Evolutionary conservation across 345 rosid species (phyloP).

Genomic region (Litchi chinensis): DNA sequence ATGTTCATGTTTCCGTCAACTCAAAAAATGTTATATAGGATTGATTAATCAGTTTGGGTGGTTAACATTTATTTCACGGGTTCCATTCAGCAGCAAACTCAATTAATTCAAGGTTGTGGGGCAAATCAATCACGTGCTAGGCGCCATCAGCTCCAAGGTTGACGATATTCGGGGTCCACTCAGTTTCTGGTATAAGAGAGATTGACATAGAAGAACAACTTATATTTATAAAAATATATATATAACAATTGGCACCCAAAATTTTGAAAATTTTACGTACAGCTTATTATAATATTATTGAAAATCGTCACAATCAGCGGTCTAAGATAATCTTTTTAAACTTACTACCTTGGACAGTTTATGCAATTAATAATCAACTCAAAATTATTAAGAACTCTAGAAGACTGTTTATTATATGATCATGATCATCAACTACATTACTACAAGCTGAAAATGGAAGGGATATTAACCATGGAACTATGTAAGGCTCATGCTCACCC

Average conservation of each 20-base stretch:
- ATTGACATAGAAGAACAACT: background rate
- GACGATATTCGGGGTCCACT: conserved; percentile 25
- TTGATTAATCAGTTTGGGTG: background rate
- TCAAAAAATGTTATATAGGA: background rate
- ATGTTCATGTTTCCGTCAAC: background rate
- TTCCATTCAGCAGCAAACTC: conserved; percentile 3
- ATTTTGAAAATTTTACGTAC: background rate
- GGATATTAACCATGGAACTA: conserved; percentile 1
- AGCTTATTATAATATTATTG: background rate
- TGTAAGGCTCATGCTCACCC: conserved; percentile 12
- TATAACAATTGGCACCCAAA: background rate
- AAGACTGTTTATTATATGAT: background rate
- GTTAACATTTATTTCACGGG: conserved; percentile 6
- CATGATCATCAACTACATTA: background rate
- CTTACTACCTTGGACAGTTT: background rate
- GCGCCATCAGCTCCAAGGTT: conserved; percentile 25
- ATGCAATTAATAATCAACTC: background rate
- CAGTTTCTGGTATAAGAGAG: conserved; percentile 15
- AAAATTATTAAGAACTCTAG: background rate
- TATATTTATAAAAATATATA: too few species aligned
- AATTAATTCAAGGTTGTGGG: conserved; percentile 16
- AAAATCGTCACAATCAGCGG: conserved; percentile 17
- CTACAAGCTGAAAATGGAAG: conserved; percentile 18
- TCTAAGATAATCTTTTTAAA: conserved; percentile 12
- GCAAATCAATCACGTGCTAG: conserved; percentile 20